Evolutionary conservation across 306 rosid species (phyloP).

Genomic region (Erythrophleum fordii): DNA sequence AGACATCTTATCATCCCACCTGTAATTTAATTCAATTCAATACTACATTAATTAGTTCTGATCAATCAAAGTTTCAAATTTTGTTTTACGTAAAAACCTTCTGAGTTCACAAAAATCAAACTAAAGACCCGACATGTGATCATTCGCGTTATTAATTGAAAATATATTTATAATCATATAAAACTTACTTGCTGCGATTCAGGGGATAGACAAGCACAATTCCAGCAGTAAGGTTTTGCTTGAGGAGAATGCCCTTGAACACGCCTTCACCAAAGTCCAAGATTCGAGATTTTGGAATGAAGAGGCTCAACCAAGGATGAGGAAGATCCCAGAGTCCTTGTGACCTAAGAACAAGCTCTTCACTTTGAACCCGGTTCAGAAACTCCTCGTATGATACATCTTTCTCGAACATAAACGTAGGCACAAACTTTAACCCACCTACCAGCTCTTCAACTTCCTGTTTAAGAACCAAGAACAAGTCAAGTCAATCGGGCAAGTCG

Average conservation of each 20-base stretch:
- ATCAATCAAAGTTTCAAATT: too few species aligned
- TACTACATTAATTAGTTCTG: neutral
- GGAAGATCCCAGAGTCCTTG: conserved; percentile 78
- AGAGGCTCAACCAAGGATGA: conserved; percentile 91
- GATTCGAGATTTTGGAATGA: conserved; percentile 75
- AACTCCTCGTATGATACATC: conserved; percentile 67
- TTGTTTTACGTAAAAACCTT: too few species aligned
- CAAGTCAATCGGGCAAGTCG: too few species aligned
- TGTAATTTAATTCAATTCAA: conserved; percentile 5
- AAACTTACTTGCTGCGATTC: conserved; percentile 59
- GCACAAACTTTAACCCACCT: conserved; percentile 47
- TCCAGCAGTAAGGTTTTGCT: conserved; percentile 57
- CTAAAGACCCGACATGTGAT: too few species aligned
- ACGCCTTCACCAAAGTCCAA: conserved; percentile 62
- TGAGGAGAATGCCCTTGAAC: conserved; percentile 61
- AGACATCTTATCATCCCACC: conserved; percentile 81
- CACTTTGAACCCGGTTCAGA: conserved; percentile 62
- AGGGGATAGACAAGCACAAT: conserved; percentile 62
- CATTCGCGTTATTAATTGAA: too few species aligned
- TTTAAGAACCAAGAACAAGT: neutral
- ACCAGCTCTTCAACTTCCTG: conserved; percentile 52
- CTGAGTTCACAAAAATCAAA: too few species aligned
- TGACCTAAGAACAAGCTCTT: conserved; percentile 52
- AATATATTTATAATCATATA: too few species aligned
- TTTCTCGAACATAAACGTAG: conserved; percentile 56